Evolutionary conservation across 805 yeast genomes (phyloP).

Genomic region (Candida chilensis): DNA sequence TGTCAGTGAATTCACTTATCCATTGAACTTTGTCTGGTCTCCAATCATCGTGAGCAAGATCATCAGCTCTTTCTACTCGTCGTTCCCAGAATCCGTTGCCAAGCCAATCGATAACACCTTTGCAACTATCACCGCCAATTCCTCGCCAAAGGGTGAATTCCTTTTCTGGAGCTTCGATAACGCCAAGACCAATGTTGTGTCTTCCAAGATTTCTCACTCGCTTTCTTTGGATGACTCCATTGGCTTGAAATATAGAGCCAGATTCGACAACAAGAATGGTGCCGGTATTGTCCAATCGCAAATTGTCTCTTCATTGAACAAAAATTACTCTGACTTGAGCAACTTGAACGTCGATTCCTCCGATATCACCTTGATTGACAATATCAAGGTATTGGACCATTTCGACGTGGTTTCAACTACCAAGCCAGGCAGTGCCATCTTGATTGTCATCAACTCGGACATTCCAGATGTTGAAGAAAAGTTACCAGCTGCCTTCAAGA

Average conservation of each 20-base stretch:
- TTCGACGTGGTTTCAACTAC: conserved; percentile 59
- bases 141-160: conserved; percentile 34
- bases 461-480: conserved; percentile 37
- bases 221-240: conserved; percentile 54
- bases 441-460: conserved; percentile 31
- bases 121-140: conserved; percentile 17
- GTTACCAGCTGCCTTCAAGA: conserved; percentile 46
- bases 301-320: conserved; percentile 22
- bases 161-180: conserved; percentile 67
- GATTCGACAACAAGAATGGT: conserved; percentile 60
- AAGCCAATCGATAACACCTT: too few relatives aligned
- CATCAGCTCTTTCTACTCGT: conserved; percentile 24
- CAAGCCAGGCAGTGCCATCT: conserved; percentile 43
- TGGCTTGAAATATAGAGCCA: conserved; percentile 46
- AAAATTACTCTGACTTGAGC: conserved; percentile 5
- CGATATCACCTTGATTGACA: conserved; percentile 57
- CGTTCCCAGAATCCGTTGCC: not conserved
- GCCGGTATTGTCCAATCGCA: conserved; percentile 77
- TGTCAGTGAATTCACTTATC: conserved; percentile 44
- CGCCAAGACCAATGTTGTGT: conserved; percentile 41
- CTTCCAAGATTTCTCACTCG: conserved; percentile 60
- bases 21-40: conserved; percentile 48
- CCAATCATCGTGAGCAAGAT: conserved; percentile 41
- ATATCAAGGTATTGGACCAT: conserved; percentile 38
- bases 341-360: conserved; percentile 39